These are phyloP conservation scores for Bryopsis sp. DNA, from an alignment of 139 green algal genomes.

Conservation along the genomic window DNA sequence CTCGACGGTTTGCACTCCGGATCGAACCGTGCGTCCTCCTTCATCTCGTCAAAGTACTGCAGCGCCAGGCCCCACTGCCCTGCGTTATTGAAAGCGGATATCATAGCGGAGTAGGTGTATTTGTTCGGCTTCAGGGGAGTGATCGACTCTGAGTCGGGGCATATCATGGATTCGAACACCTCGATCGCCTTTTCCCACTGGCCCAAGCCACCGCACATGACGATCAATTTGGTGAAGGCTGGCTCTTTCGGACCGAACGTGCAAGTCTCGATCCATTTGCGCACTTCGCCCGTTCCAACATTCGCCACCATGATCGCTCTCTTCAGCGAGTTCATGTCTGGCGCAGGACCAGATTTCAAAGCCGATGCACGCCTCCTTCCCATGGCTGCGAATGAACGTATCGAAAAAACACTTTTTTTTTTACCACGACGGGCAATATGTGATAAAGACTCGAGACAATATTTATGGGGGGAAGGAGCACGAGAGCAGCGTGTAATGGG, in stretches of 20 bases:
- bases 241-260: slow-evolving; percentile 13
- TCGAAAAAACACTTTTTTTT: too few relatives aligned
- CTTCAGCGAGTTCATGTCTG: slow-evolving; percentile 18
- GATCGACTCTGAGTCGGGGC: not conserved
- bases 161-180: slow-evolving; percentile 44
- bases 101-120: slow-evolving; percentile 45
- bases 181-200: slow-evolving; percentile 33
- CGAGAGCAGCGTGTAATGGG: too few relatives aligned
- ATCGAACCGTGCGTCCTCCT: slow-evolving; percentile 27
- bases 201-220: not conserved
- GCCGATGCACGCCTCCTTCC: too few relatives aligned
- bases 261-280: slow-evolving; percentile 14
- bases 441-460: too few relatives aligned
- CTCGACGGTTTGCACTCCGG: slow-evolving; percentile 61
- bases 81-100: slow-evolving; percentile 46
- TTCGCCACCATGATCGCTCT: not conserved
- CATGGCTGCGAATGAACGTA: too few relatives aligned
- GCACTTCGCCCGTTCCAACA: slow-evolving; percentile 14
- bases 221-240: slow-evolving; percentile 19
- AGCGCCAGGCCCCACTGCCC: slow-evolving; percentile 56
- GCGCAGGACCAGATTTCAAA: too few relatives aligned
- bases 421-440: too few relatives aligned
- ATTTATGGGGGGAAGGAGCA: too few relatives aligned
- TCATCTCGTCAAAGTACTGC: slow-evolving; percentile 51
- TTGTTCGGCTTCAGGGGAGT: slow-evolving; percentile 33